A percentile compares a stretch with the other conserved stretches of the same genome.
Evolutionary conservation across 148 eudicot species (phyloP).

Genomic region (Cornus kousa): DNA sequence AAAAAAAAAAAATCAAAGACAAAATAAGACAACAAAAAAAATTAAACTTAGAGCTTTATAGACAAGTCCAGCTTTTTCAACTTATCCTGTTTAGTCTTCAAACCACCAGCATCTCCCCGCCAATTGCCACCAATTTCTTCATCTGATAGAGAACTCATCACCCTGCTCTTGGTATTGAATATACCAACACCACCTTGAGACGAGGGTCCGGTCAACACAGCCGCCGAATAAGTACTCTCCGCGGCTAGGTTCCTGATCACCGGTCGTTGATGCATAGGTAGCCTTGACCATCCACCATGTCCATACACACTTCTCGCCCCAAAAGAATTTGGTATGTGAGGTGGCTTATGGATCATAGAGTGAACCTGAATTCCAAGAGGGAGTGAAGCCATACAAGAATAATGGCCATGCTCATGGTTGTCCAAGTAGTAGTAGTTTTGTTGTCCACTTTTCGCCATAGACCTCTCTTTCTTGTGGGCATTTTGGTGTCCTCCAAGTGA

Average conservation of each 20-base stretch:
- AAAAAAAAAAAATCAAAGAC: background rate
- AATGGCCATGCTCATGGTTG: slow-evolving; percentile 23
- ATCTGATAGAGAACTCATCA: slow-evolving; percentile 15
- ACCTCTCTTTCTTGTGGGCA: slow-evolving; percentile 82
- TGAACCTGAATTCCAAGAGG: slow-evolving; percentile 29
- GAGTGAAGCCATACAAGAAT: slow-evolving; percentile 52
- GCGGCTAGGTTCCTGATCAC: slow-evolving; percentile 42
- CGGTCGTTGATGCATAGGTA: too few species aligned
- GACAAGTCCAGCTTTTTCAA: slow-evolving; percentile 58
- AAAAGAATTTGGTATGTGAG: slow-evolving; percentile 40
- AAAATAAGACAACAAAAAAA: background rate
- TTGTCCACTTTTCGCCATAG: slow-evolving; percentile 53
- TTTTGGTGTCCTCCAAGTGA: slow-evolving; percentile 90
- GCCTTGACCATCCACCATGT: slow-evolving; percentile 56
- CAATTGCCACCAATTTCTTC: slow-evolving; percentile 18
- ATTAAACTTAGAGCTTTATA: slow-evolving; percentile 50
- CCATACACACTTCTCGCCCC: slow-evolving; percentile 48
- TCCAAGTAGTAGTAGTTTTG: slow-evolving; percentile 32
- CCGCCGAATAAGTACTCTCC: slow-evolving; percentile 21
- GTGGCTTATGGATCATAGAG: slow-evolving; percentile 15
- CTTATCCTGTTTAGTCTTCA: slow-evolving; percentile 41
- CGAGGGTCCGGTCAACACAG: slow-evolving; percentile 17
- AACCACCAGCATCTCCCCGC: slow-evolving; percentile 37
- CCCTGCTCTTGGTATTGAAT: slow-evolving; percentile 25
- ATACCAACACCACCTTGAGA: slow-evolving; percentile 38